Percentiles rank a stretch among this genome's conserved stretches.
Conservation (phyloP, 495 filamentous ascomycete genomes). For the Talaromyces wortmannii region DNA sequence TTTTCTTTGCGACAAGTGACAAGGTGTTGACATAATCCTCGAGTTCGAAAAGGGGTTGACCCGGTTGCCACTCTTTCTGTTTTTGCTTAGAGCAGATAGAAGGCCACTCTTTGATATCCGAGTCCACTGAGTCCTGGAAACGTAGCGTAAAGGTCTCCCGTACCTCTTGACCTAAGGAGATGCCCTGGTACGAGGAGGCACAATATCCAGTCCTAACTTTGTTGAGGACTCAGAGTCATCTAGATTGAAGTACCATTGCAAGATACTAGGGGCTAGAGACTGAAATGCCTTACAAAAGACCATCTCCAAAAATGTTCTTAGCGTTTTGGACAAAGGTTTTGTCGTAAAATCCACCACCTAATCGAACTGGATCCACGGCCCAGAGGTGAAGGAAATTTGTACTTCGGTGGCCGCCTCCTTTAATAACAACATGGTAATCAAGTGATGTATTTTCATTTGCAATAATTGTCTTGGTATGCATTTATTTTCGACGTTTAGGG, state of each 20-base stretch:
- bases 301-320: slow-evolving; percentile 5
- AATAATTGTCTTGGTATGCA: too few species aligned
- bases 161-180: neutral
- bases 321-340: neutral
- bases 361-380: neutral
- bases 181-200: neutral
- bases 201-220: neutral
- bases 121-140: neutral
- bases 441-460: too few species aligned
- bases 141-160: neutral
- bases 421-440: too few species aligned
- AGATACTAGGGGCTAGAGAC: neutral
- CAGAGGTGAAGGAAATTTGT: neutral
- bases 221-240: neutral
- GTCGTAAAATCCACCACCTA: neutral
- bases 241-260: neutral
- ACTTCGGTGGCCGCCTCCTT: neutral
- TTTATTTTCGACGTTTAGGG: too few species aligned
- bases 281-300: slow-evolving; percentile 7
- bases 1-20: too few species aligned
- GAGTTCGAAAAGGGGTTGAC: too few species aligned
- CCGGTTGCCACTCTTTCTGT: too few species aligned
- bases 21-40: too few species aligned
- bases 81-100: too few species aligned
- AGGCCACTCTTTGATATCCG: neutral